Conservation (phyloP, 78 protist species). For the Chrysochromulina parva region DNA sequence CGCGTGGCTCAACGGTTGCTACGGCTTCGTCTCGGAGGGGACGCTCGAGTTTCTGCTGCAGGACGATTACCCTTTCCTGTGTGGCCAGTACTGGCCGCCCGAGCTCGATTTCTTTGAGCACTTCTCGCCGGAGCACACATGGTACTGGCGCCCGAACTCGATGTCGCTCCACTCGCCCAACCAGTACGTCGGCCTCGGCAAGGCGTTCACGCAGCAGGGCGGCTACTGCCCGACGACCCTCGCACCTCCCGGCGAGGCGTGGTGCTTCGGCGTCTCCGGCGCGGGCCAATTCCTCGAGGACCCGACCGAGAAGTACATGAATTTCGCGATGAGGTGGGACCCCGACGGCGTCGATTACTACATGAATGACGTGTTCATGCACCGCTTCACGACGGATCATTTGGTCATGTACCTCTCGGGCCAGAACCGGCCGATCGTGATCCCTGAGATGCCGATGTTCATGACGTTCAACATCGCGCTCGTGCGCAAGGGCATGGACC, state of each 20-base stretch:
- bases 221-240: constrained; percentile 1
- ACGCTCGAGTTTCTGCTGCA: neutral
- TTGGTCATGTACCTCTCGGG: neutral
- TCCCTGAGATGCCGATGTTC: constrained; percentile 3
- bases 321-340: neutral
- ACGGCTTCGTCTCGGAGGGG: neutral
- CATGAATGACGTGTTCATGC: neutral
- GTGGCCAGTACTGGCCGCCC: constrained; percentile 14
- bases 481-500: constrained; percentile 15
- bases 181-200: constrained; percentile 1
- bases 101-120: constrained; percentile 14
- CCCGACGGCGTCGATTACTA: constrained; percentile 13
- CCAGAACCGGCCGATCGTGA: neutral
- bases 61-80: neutral
- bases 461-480: neutral
- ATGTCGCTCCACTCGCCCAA: constrained; percentile 22
- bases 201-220: neutral
- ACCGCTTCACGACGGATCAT: neutral
- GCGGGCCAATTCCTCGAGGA: neutral
- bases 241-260: constrained; percentile 4
- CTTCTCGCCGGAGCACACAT: constrained; percentile 12
- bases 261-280: constrained; percentile 11
- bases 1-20: constrained; percentile 17
- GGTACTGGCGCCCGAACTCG: constrained; percentile 21
- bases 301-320: neutral